Evolutionary conservation across 2,329 filamentous ascomycete species (phyloP), one percentile per base, ranked within the genome.

Genomic region (Ophiosphaerella korrae): DNA sequence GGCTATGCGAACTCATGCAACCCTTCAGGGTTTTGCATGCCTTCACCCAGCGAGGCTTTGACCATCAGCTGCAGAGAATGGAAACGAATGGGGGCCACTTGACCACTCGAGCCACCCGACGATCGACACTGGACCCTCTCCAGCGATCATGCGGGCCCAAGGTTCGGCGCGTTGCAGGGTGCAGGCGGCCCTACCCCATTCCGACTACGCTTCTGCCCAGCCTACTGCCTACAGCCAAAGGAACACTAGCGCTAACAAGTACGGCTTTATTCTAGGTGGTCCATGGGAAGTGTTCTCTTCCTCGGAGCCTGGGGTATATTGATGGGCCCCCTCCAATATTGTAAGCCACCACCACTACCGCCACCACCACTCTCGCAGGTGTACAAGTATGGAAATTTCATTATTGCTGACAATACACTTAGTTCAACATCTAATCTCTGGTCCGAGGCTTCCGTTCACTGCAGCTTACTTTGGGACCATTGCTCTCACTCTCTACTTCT

Each of bases 401-500:
- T 48, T 44, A 13, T 45, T 51, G 57, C 63, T 70, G 42, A 63
- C 51, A 47, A 45, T 50, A 45, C 42, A 42, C 45, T 46, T 56
- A 80, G 78, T 87, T 54, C 86, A 87, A 66, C 94, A 99, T 77
- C 83, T 97, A 58, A 78, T 92, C 49, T 97, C 93, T 49, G 85
- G 88, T 46, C 83, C 91, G 65, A 86, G 94, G 64, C 79, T 97
- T 55, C 94, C 94, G 3, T 97, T 97, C 72, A 97, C 93, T 26
- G 89, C 88, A 38, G 89, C 91, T 53, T 97, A 97, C 80, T 96
- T 97, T 78, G 92, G 92, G 44, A 94, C 91, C 56, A 96, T 97
- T 68, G 84, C 80, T 39, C 77, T 97, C 70, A 97, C 94, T 9
- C 81, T 97, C 23, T 96, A 93, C 75, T 97, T 96, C 76, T 88